Conservation (phyloP, 2,329 filamentous ascomycete species). For the Fusarium sp. region DNA sequence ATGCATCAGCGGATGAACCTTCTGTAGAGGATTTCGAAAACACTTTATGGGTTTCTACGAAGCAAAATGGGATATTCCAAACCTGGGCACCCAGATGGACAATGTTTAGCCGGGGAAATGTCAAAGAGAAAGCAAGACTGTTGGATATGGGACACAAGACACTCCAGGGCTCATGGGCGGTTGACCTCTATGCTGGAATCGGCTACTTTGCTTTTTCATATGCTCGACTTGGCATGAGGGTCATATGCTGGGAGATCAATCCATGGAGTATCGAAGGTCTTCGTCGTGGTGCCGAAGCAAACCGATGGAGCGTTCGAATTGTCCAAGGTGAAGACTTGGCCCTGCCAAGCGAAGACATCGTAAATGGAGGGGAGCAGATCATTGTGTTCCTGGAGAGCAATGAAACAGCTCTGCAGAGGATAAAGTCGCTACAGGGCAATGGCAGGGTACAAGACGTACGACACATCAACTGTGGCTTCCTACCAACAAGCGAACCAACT, state of each 20-base stretch:
- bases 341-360: constrained; percentile 49
- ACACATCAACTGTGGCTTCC: constrained; percentile 72
- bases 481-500: constrained; percentile 65
- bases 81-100: constrained; percentile 90
- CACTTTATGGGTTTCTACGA: constrained; percentile 82
- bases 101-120: constrained; percentile 93
- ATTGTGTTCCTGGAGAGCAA: constrained; percentile 78
- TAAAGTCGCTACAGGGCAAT: constrained; percentile 49
- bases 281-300: constrained; percentile 75
- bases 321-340: constrained; percentile 55
- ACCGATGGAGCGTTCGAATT: constrained; percentile 71
- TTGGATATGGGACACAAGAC: constrained; percentile 57
- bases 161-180: constrained; percentile 57
- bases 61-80: constrained; percentile 83
- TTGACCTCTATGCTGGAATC: constrained; percentile 92
- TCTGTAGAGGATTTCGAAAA: constrained; percentile 64
- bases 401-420: constrained; percentile 55
- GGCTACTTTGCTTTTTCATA: constrained; percentile 95
- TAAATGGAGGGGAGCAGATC: constrained; percentile 62
- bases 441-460: constrained; percentile 52
- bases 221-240: constrained; percentile 72
- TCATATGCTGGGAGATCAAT: constrained; percentile 92
- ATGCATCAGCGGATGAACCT: constrained; percentile 40
- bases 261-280: constrained; percentile 87
- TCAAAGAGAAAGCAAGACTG: constrained; percentile 86